These are phyloP conservation scores for Fusarium metavorans DNA, from an alignment of 2,329 filamentous ascomycete genomes.

Conservation along the genomic window DNA sequence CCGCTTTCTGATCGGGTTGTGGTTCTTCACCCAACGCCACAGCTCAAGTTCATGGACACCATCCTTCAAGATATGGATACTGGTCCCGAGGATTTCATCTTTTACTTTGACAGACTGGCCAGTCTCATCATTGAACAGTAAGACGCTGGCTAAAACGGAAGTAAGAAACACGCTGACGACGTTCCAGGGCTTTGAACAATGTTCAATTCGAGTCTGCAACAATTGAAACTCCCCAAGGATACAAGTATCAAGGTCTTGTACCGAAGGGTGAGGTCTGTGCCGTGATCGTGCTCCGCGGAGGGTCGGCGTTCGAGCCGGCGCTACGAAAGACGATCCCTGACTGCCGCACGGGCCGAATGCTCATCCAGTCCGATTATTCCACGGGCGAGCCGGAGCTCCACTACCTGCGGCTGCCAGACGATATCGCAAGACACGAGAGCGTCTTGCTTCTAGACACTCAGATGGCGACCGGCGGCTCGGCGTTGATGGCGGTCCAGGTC, in stretches of 20 bases:
- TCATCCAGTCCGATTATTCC: conserved; percentile 89
- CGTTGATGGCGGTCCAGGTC: conserved; percentile 96
- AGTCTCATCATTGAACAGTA: conserved; percentile 86
- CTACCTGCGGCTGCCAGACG: conserved; percentile 82
- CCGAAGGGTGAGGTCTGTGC: conserved; percentile 83
- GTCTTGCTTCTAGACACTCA: conserved; percentile 92
- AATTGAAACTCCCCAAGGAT: conserved; percentile 78
- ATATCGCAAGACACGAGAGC: conserved; percentile 80
- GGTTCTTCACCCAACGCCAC: conserved; percentile 80
- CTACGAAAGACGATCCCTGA: conserved; percentile 92
- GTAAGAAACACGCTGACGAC: conserved; percentile 1
- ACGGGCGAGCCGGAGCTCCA: conserved; percentile 94
- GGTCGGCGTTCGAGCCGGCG: conserved; percentile 88
- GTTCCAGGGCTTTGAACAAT: conserved; percentile 77
- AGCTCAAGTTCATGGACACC: conserved; percentile 89
- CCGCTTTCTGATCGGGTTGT: conserved; percentile 81
- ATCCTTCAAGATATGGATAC: conserved; percentile 87
- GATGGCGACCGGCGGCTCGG: conserved; percentile 89
- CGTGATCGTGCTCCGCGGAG: conserved; percentile 88
- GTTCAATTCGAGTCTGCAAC: conserved; percentile 73
- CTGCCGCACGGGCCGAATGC: conserved; percentile 86
- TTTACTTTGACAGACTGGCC: conserved; percentile 93
- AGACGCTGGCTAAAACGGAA: conserved; percentile 33
- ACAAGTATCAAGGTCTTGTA: conserved; percentile 77
- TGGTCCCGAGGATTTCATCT: conserved; percentile 90